Conservation (phyloP, 1,284 basidiomycete species). For the Bondarzewia mesenterica region DNA sequence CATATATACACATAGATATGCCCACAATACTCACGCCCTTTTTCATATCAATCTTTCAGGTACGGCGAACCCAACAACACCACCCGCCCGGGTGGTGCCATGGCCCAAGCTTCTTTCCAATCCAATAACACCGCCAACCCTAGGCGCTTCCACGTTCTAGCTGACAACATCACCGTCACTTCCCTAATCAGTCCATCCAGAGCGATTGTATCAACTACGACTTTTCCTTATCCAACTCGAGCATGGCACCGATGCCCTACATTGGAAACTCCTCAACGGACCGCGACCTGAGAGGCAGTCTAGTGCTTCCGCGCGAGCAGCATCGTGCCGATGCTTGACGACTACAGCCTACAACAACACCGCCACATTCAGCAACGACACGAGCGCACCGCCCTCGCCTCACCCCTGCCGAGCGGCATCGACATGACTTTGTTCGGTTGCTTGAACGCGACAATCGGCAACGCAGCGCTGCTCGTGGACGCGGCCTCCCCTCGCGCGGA, state of each 20-base stretch:
- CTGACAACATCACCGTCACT: conserved; percentile 18
- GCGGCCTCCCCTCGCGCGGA: conserved; percentile 11
- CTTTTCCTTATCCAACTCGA: conserved; percentile 1
- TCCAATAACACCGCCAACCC: conserved; percentile 9
- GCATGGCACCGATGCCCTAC: conserved; percentile 6
- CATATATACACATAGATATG: too few relatives aligned
- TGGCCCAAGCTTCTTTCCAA: conserved; percentile 15
- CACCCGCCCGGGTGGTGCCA: conserved; percentile 19
- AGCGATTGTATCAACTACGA: conserved; percentile 9
- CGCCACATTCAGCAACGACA: too few relatives aligned
- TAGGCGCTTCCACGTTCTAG: conserved; percentile 15
- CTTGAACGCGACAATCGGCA: conserved; percentile 36
- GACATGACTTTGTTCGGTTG: conserved; percentile 32
- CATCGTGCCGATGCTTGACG: conserved; percentile 30
- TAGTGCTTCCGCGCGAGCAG: conserved; percentile 16
- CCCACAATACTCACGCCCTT: too few relatives aligned
- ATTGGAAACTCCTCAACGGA: not conserved
- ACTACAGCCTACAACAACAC: conserved; percentile 42
- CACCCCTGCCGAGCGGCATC: conserved; percentile 29
- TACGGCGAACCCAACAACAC: conserved; percentile 19
- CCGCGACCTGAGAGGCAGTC: not conserved
- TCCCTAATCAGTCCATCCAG: conserved; percentile 15
- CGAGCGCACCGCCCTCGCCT: conserved; percentile 24
- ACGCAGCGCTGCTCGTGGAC: conserved; percentile 27
- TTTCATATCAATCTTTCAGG: too few relatives aligned